These are phyloP conservation scores for Diaporthe sp. DNA, from an alignment of 2,329 filamentous ascomycete genomes.

Conservation along the genomic window DNA sequence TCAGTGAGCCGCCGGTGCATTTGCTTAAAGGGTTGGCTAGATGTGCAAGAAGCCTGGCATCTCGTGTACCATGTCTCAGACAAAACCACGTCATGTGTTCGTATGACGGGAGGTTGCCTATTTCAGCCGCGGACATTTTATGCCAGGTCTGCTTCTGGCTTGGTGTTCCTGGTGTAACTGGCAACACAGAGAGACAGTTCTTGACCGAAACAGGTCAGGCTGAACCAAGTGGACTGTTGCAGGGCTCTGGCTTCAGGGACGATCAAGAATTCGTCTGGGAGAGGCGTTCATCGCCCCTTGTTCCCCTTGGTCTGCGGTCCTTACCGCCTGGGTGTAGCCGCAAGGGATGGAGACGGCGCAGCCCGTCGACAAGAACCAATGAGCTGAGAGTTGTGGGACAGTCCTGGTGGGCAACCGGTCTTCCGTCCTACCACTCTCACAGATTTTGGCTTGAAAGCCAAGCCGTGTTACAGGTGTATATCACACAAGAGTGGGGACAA, in stretches of 20 bases:
- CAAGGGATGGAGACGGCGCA: slow-evolving; percentile 15
- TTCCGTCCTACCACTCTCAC: not conserved
- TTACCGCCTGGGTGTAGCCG: slow-evolving; percentile 19
- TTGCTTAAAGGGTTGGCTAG: not conserved
- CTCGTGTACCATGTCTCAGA: slow-evolving; percentile 16
- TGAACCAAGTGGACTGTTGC: not conserved
- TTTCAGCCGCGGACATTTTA: not conserved
- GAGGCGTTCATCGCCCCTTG: not conserved
- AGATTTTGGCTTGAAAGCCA: slow-evolving; percentile 17
- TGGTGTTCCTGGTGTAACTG: not conserved
- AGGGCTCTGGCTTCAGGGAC: not conserved
- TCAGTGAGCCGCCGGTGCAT: not conserved
- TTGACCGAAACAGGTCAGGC: slow-evolving; percentile 12
- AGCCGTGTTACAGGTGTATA: not conserved
- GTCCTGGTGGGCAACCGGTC: not conserved
- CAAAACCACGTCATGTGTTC: not conserved
- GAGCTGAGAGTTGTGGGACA: not conserved
- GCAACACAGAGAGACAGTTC: slow-evolving; percentile 8
- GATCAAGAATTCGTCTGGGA: not conserved
- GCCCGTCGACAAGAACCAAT: not conserved
- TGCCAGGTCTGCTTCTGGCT: not conserved
- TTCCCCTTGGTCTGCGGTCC: not conserved
- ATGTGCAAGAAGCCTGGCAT: not conserved
- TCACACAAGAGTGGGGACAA: not conserved
- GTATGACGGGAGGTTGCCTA: not conserved